Base-by-base conservation (phyloP, 1,284 basidiomycete species). In the Naganishia cerealis region DNA sequence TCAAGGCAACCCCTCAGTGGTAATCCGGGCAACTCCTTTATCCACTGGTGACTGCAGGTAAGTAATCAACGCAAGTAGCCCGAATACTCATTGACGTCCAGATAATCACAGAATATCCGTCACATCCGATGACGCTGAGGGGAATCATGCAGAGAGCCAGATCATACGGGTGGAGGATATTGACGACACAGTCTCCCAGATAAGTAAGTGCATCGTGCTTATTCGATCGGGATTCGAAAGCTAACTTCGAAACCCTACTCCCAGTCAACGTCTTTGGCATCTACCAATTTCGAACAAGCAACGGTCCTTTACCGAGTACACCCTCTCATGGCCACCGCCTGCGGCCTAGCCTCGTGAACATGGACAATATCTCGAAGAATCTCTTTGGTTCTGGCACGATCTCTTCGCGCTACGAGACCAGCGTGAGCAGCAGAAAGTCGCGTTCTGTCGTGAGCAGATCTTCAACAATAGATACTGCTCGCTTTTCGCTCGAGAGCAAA, bases 231-330 rank as follows among this genome's bases (percentile, higher is more conserved):
- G 40, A 40, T n/a, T 18, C 15, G 2, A 18, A n/a, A n/a, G 33
- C 39, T 16, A 50, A 52, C 15, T 18, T 7, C 5, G 16, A 4
- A 21, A n/a, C 24, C n/a, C n/a, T 21, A 36, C 0, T 1, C 66
- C 1, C 70, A 94, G 91, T 92, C 67, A 90, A 94, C 75, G 89
- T 90, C 75, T 91, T 87, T 72, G 90, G 91, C 12, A 79, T 94
- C 65, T 94, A 92, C 81, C 88, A 89, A 75, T 92, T 93, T 79
- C 85, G 85, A 40, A 90, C 89, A 0, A 87, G 87, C 52, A 85
- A 84, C 62, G 87, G 85, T 69, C 94, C 92, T 33, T 79, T 85
- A 21, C 92, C 92, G 10, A 86, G 87, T 0, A 94, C 92, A 0
- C 92, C 92, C 0, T 90, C 89, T 0, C 72, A 74, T 18, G 85